Evolutionary conservation across 306 rosid species (phyloP).

Genomic region (Malus fusca): DNA sequence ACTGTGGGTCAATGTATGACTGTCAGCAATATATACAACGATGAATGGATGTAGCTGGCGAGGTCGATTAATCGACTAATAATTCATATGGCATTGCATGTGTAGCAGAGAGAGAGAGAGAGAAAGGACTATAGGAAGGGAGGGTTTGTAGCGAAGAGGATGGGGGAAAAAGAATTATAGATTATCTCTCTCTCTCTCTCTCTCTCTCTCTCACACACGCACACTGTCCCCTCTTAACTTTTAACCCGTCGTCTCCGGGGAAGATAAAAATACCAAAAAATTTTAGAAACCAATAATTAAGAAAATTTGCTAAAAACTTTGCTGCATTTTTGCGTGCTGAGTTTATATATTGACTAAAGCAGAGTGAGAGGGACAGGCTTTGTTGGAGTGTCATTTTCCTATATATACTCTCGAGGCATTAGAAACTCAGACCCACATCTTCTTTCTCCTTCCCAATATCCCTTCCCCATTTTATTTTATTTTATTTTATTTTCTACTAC

Average conservation of each 20-base stretch:
- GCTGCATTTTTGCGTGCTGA: constrained; percentile 32
- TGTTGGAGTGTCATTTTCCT: constrained; percentile 80
- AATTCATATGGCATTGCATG: neutral
- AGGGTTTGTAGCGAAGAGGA: neutral
- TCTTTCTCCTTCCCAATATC: constrained; percentile 18
- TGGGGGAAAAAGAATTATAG: constrained; percentile 1
- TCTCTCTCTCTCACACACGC: neutral
- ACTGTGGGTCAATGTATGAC: neutral
- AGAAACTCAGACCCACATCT: constrained; percentile 22
- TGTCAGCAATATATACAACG: neutral
- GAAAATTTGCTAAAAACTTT: constrained; percentile 12
- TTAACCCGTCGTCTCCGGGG: constrained; percentile 35
- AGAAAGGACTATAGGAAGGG: neutral
- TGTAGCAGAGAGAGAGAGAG: neutral
- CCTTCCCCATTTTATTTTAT: neutral
- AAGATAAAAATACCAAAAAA: neutral
- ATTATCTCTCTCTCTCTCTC: neutral
- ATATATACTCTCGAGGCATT: constrained; percentile 66
- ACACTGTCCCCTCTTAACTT: neutral
- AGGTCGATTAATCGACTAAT: no score
- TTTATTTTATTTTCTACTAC: neutral
- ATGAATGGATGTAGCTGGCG: no score
- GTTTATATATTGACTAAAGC: neutral
- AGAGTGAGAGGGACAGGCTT: constrained; percentile 22
- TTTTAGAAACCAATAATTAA: neutral